These are phyloP conservation scores for Yarrowia sp. DNA, from an alignment of 805 yeast genomes.

Conservation along the genomic window DNA sequence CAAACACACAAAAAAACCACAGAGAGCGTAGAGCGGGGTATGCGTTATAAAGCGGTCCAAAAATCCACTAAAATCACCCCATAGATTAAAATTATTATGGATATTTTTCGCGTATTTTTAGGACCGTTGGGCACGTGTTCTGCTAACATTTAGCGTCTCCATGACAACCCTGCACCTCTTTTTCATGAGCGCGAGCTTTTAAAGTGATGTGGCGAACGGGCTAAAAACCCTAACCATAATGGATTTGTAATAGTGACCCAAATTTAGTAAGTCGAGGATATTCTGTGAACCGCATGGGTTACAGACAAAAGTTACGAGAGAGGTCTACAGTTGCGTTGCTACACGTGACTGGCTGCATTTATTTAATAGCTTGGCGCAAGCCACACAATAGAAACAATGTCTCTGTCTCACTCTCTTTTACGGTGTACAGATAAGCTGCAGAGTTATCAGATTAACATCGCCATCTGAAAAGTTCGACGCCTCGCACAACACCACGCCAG, in stretches of 20 bases:
- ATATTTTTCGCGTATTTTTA: too few species aligned
- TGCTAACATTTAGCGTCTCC: too few species aligned
- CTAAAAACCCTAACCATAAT: neutral
- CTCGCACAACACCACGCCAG: neutral
- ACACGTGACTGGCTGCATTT: neutral
- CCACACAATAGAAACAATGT: neutral
- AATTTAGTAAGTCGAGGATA: neutral
- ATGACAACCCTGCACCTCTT: too few species aligned
- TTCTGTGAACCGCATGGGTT: too few species aligned
- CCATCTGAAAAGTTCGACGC: neutral
- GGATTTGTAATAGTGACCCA: neutral
- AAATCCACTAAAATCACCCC: too few species aligned
- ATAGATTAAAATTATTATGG: too few species aligned
- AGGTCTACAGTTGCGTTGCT: too few species aligned
- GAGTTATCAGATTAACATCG: constrained; percentile 1
- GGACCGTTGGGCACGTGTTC: too few species aligned
- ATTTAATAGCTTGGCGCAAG: neutral
- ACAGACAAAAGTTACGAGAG: too few species aligned
- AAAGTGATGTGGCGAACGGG: neutral
- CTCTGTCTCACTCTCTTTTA: neutral
- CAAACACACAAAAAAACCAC: too few species aligned
- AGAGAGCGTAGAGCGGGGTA: too few species aligned
- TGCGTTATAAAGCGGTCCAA: too few species aligned
- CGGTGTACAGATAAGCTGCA: constrained; percentile 9
- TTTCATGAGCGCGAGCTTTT: constrained; percentile 1